Evolutionary conservation across 2,329 filamentous ascomycete genomes (phyloP).

Genomic region (Calonectria pteridis): DNA sequence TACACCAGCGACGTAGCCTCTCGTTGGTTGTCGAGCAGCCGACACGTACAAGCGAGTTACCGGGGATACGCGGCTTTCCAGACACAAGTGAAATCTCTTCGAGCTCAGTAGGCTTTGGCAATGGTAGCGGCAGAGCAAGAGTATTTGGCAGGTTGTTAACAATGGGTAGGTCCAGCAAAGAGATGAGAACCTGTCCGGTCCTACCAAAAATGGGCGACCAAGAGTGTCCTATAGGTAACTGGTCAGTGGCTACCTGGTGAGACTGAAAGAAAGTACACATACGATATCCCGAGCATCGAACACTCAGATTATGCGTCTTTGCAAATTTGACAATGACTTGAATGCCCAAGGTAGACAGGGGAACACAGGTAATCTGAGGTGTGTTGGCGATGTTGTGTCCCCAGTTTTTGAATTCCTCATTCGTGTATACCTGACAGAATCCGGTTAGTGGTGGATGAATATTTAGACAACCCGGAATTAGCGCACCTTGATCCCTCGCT

Average conservation of each 20-base stretch:
- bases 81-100: neutral
- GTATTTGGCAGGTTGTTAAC: neutral
- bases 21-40: neutral
- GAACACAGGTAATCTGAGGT: neutral
- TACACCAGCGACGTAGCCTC: neutral
- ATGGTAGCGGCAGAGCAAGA: neutral
- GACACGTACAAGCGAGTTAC: neutral
- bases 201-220: neutral
- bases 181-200: neutral
- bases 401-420: neutral
- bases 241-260: neutral
- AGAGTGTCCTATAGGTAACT: neutral
- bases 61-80: neutral
- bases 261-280: neutral
- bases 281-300: neutral
- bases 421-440: neutral
- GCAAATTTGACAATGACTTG: slow-evolving; percentile 2
- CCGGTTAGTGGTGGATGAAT: neutral
- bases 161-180: neutral
- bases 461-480: neutral
- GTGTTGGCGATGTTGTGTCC: neutral
- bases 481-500: neutral
- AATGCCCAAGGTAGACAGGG: neutral
- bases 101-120: neutral
- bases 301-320: neutral